Percentiles rank a stretch among this genome's conserved stretches.
Evolutionary conservation across 306 rosid genomes (phyloP).

Genomic region (Astragalus glycyphyllos): DNA sequence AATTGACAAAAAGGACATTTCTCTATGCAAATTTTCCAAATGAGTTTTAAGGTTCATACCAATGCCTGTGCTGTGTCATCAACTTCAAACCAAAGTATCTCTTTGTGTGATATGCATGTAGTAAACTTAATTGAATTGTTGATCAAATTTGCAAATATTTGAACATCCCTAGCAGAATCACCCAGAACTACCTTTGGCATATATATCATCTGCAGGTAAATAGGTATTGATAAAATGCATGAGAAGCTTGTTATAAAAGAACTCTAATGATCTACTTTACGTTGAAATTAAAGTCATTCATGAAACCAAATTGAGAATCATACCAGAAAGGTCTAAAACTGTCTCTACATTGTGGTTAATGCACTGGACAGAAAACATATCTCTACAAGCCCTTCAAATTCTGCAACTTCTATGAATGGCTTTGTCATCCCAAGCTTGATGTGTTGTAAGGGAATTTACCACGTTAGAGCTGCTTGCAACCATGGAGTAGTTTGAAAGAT

Average conservation of each 20-base stretch:
- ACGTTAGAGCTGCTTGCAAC: conserved; percentile 49
- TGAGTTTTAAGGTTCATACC: conserved; percentile 61
- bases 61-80: conserved; percentile 96
- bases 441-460: conserved; percentile 48
- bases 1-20: conserved; percentile 4
- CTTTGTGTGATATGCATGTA: conserved; percentile 62
- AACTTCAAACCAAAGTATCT: conserved; percentile 92
- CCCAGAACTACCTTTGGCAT: conserved; percentile 91
- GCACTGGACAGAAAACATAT: conserved; percentile 99
- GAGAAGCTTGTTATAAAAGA: conserved; percentile 31
- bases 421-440: conserved; percentile 68
- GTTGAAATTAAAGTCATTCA: conserved; percentile 28
- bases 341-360: conserved; percentile 96
- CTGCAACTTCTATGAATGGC: conserved; percentile 84
- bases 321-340: conserved; percentile 92
- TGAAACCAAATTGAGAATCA: conserved; percentile 32
- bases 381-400: conserved; percentile 97
- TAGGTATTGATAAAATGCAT: conserved; percentile 22
- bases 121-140: conserved; percentile 98
- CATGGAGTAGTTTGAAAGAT: conserved; percentile 87
- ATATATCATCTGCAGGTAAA: conserved; percentile 73
- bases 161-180: conserved; percentile 98
- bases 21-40: conserved; percentile 25
- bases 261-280: neutral
- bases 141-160: conserved; percentile 90